Conservation (phyloP, 2,329 filamentous ascomycete genomes). For the Pyricularia sp. region DNA sequence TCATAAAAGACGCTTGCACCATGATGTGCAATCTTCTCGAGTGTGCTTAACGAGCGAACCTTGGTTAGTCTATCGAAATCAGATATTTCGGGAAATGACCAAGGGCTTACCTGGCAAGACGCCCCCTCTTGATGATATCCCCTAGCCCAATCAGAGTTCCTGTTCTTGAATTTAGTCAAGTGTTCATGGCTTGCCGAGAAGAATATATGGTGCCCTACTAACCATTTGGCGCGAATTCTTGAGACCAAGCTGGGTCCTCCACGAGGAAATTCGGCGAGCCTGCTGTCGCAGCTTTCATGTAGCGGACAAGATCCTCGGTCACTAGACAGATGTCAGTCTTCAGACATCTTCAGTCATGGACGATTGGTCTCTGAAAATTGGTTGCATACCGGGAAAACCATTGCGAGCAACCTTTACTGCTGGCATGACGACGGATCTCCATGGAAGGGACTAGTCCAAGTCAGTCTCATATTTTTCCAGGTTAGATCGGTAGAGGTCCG, state of each 20-base stretch:
- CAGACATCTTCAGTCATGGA: not conserved
- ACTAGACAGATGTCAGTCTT: constrained; percentile 29
- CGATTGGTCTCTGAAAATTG: not conserved
- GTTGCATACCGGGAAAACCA: constrained; percentile 44
- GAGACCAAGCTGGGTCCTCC: constrained; percentile 65
- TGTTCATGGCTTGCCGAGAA: not conserved
- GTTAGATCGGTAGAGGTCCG: not conserved
- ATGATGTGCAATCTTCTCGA: constrained; percentile 61
- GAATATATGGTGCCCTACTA: not conserved
- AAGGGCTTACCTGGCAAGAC: constrained; percentile 50
- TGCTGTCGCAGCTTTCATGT: constrained; percentile 42
- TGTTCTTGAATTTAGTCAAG: not conserved
- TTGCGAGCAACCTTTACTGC: constrained; percentile 60
- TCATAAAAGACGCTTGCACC: constrained; percentile 35
- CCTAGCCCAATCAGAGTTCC: constrained; percentile 52
- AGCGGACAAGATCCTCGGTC: constrained; percentile 58
- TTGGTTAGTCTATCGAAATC: not conserved
- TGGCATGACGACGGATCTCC: constrained; percentile 59
- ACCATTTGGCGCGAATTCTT: constrained; percentile 76
- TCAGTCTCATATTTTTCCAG: not conserved
- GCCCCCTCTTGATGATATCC: constrained; percentile 65
- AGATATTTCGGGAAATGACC: not conserved
- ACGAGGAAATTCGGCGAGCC: constrained; percentile 48
- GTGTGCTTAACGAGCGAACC: constrained; percentile 30
- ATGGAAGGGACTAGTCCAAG: constrained; percentile 38